Evolutionary conservation across 345 rosid genomes (phyloP).

Genomic region (Rhizophora mangle): DNA sequence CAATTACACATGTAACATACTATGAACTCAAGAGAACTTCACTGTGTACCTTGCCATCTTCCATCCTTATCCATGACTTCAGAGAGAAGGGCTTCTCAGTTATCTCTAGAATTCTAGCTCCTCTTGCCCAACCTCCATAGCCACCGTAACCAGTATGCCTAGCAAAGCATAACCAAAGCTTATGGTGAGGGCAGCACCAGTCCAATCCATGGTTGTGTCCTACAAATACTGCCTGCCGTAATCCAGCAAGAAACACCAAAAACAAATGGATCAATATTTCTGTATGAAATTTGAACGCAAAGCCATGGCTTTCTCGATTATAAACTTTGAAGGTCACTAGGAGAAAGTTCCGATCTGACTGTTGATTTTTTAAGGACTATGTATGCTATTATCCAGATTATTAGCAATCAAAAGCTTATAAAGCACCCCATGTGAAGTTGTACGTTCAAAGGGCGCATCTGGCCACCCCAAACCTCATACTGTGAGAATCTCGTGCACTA

Average conservation of each 20-base stretch:
- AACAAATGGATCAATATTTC: constrained; percentile 3
- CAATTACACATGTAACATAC: not conserved
- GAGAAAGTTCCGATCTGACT: too few relatives aligned
- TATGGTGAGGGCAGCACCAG: constrained; percentile 82
- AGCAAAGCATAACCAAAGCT: constrained; percentile 91
- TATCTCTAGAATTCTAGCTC: constrained; percentile 76
- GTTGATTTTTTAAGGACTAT: too few relatives aligned
- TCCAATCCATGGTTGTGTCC: constrained; percentile 96
- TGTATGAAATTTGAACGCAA: not conserved
- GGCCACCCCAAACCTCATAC: too few relatives aligned
- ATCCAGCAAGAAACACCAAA: constrained; percentile 6
- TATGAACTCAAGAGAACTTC: constrained; percentile 45
- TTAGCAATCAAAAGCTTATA: too few relatives aligned
- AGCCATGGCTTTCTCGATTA: constrained; percentile 1
- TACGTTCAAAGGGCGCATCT: too few relatives aligned
- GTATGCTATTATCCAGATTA: too few relatives aligned
- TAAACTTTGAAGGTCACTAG: not conserved
- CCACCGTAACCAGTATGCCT: constrained; percentile 89
- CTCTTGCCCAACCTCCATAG: constrained; percentile 80
- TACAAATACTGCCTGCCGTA: constrained; percentile 70
- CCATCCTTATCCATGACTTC: constrained; percentile 93
- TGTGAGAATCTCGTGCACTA: too few relatives aligned
- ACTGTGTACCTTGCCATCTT: constrained; percentile 61
- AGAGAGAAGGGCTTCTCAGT: constrained; percentile 53
- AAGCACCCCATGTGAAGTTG: too few relatives aligned